These are phyloP conservation scores for Eimeria mitis DNA, from an alignment of 169 alveolate species.

Conservation along the genomic window DNA sequence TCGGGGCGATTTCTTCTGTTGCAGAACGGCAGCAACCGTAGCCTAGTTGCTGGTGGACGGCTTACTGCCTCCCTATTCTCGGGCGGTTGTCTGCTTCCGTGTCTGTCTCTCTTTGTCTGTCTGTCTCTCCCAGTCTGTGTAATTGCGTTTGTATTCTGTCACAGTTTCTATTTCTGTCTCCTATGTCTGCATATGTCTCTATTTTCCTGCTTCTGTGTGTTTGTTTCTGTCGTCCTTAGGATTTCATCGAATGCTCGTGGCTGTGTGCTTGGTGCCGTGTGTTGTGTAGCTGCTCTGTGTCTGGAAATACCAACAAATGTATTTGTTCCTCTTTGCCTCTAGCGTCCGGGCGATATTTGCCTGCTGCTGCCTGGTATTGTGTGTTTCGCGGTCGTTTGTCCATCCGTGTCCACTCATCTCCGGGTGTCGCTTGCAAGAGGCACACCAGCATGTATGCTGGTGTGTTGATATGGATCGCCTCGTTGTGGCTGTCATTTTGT, in stretches of 20 bases:
- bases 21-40: not conserved
- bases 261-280: not conserved
- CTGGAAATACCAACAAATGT: not conserved
- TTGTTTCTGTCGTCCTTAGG: not conserved
- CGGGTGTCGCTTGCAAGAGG: not conserved
- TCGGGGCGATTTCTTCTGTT: not conserved
- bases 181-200: not conserved
- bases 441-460: not conserved
- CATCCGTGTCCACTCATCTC: not conserved
- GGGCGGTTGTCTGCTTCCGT: not conserved
- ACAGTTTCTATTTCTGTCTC: not conserved
- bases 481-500: slow-evolving; percentile 1
- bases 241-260: not conserved
- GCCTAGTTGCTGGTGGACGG: not conserved
- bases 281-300: not conserved
- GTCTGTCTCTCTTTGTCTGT: not conserved
- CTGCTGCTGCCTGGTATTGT: not conserved
- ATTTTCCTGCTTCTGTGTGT: not conserved
- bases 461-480: not conserved
- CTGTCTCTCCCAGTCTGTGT: not conserved
- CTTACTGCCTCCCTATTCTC: not conserved
- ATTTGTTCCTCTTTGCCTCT: not conserved
- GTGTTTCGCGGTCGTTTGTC: not conserved
- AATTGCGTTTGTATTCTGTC: not conserved
- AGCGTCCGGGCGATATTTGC: not conserved